Percentiles rank a stretch among this genome's conserved stretches.
Conservation (phyloP, 202 grass and related monocot species). For the Panicum virgatum region DNA sequence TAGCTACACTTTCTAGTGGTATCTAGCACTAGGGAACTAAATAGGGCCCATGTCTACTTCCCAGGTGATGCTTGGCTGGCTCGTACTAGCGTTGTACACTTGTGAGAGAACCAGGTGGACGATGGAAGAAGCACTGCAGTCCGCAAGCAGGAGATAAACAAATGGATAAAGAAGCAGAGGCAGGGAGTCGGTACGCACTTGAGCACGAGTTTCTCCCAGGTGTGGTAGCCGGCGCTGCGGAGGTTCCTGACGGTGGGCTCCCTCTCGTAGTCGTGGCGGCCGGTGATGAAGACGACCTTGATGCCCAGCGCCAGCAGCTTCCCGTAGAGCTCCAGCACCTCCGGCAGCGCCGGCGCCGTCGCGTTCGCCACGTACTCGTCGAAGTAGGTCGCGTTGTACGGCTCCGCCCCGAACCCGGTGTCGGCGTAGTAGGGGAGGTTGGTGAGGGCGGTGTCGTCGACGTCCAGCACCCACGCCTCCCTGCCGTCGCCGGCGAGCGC, state of each 20-base stretch:
- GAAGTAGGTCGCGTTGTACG: constrained; percentile 12
- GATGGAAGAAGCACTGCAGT: not conserved
- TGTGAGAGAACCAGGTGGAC: no score
- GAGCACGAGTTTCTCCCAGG: constrained; percentile 43
- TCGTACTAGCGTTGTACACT: no score
- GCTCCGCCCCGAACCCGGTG: constrained; percentile 28
- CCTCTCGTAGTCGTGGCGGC: not conserved
- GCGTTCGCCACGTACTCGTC: not conserved
- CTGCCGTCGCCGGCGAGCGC: constrained; percentile 17
- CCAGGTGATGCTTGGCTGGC: no score
- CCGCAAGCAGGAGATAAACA: not conserved
- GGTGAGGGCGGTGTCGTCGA: constrained; percentile 45
- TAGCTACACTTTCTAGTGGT: no score
- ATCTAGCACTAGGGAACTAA: no score
- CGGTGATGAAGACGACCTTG: constrained; percentile 43
- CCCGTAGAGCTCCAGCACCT: constrained; percentile 30
- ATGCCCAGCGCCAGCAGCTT: constrained; percentile 27
- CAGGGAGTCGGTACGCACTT: not conserved
- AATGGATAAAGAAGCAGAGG: not conserved
- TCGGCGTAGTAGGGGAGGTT: constrained; percentile 49
- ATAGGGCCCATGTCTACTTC: no score
- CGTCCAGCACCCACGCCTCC: constrained; percentile 41
- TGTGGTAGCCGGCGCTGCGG: constrained; percentile 21
- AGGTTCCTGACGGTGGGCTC: constrained; percentile 15
- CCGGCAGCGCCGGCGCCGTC: constrained; percentile 20